phyloP scores from a whole-genome alignment of 2,329 filamentous ascomycete genomes.

The Diplocarpon rosae region DNA sequence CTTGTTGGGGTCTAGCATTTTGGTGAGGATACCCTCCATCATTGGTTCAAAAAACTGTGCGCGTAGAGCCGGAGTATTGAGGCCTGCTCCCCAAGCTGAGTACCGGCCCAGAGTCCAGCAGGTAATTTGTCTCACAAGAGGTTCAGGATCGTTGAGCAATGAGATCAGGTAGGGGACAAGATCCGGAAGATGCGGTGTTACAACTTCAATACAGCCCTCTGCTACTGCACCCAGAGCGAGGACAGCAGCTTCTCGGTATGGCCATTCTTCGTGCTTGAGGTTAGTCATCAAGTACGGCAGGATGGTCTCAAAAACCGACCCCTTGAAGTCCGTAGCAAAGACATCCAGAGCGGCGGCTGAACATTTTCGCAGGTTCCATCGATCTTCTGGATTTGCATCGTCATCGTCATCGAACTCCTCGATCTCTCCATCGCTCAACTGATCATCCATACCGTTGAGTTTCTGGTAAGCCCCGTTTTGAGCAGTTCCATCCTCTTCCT shows the following conservation, averaged over 20 bases:
- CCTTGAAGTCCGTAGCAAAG: slow-evolving; percentile 81
- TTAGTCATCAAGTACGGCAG: slow-evolving; percentile 88
- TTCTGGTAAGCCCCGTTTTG: slow-evolving; percentile 46
- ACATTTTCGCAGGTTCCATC: slow-evolving; percentile 94
- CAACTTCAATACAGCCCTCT: slow-evolving; percentile 83
- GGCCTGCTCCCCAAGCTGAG: slow-evolving; percentile 78
- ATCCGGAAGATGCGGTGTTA: slow-evolving; percentile 82
- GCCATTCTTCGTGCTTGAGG: slow-evolving; percentile 81
- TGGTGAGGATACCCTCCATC: slow-evolving; percentile 89
- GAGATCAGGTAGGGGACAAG: slow-evolving; percentile 84
- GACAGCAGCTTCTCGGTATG: slow-evolving; percentile 84
- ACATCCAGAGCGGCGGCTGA: slow-evolving; percentile 92
- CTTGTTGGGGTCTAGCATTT: slow-evolving; percentile 97
- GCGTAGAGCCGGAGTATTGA: slow-evolving; percentile 55
- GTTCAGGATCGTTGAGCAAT: slow-evolving; percentile 72
- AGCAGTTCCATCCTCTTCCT: slow-evolving; percentile 38
- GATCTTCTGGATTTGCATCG: slow-evolving; percentile 74
- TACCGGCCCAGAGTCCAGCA: slow-evolving; percentile 96
- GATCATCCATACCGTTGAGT: slow-evolving; percentile 39
- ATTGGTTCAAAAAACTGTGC: slow-evolving; percentile 81
- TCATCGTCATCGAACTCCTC: slow-evolving; percentile 57
- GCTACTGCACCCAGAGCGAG: slow-evolving; percentile 89
- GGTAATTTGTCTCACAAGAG: slow-evolving; percentile 90
- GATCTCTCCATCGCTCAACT: slow-evolving; percentile 80
- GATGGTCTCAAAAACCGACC: slow-evolving; percentile 80